phyloP scores from a whole-genome alignment of 148 eudicot genomes.

The Spergularia bocconei region DNA sequence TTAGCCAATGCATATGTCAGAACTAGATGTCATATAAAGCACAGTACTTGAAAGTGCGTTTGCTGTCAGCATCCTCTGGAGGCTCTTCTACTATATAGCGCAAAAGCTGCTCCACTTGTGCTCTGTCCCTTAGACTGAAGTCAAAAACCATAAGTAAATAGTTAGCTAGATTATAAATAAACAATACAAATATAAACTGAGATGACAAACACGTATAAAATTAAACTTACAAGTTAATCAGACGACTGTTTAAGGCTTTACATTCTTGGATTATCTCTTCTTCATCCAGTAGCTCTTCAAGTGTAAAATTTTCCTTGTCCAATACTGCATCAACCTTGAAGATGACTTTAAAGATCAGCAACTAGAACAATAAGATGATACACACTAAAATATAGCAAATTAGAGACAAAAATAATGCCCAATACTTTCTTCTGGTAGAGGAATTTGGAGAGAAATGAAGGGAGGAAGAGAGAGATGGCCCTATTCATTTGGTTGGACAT shows the following conservation, averaged over 20 bases:
- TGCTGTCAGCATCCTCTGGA: constrained; percentile 85
- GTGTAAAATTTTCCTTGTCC: constrained; percentile 81
- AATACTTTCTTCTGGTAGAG: neutral
- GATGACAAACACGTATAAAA: constrained; percentile 5
- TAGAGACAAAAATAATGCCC: neutral
- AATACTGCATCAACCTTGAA: constrained; percentile 81
- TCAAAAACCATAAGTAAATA: neutral
- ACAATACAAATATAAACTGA: neutral
- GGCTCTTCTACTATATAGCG: constrained; percentile 87
- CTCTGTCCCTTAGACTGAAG: constrained; percentile 83
- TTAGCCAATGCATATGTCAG: neutral
- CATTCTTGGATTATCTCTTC: constrained; percentile 99
- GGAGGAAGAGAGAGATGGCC: neutral
- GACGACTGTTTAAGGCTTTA: constrained; percentile 94
- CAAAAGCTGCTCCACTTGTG: constrained; percentile 88
- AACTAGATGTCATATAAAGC: constrained; percentile 1
- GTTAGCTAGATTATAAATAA: neutral
- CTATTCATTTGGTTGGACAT: no score
- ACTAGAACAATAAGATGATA: neutral
- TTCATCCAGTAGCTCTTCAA: constrained; percentile 97
- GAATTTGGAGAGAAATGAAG: neutral
- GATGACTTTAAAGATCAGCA: constrained; percentile 7
- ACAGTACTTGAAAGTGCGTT: constrained; percentile 77
- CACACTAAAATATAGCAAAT: neutral
- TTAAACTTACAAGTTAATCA: constrained; percentile 79